These are phyloP conservation scores for Colletotrichum lupini DNA, from an alignment of 2,329 filamentous ascomycete genomes.

Conservation along the genomic window DNA sequence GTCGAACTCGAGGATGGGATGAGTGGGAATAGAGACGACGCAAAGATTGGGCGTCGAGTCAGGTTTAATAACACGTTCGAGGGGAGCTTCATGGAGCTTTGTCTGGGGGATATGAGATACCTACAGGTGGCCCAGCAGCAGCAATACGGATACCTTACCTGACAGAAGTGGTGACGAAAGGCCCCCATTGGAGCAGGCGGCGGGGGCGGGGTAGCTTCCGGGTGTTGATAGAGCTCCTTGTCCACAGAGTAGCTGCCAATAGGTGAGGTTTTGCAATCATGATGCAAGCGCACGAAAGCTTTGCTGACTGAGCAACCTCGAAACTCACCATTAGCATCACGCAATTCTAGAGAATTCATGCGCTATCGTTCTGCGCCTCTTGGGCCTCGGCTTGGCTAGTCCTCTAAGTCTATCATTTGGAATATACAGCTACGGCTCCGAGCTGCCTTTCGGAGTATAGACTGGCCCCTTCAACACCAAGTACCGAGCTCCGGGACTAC, in stretches of 20 bases:
- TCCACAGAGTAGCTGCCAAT: not conserved
- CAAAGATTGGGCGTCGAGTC: constrained; percentile 8
- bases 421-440: not conserved
- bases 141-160: not conserved
- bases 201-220: constrained; percentile 28
- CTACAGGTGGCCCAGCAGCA: not conserved
- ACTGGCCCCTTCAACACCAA: not conserved
- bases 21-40: not conserved
- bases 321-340: not conserved
- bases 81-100: constrained; percentile 32
- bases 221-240: not conserved
- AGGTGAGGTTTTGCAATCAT: constrained; percentile 17
- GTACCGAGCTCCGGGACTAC: constrained; percentile 10
- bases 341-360: constrained; percentile 1
- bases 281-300: constrained; percentile 24
- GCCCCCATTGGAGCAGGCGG: constrained; percentile 18
- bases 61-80: constrained; percentile 25
- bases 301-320: constrained; percentile 20
- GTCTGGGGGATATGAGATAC: not conserved
- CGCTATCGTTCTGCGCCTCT: not conserved
- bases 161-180: constrained; percentile 5
- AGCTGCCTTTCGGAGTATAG: not conserved
- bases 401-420: not conserved
- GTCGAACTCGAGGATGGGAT: not conserved
- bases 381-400: not conserved